Percentiles rank a stretch among this genome's conserved stretches.
Conservation (phyloP, 2,329 filamentous ascomycete species). For the Drechmeria coniospora region DNA sequence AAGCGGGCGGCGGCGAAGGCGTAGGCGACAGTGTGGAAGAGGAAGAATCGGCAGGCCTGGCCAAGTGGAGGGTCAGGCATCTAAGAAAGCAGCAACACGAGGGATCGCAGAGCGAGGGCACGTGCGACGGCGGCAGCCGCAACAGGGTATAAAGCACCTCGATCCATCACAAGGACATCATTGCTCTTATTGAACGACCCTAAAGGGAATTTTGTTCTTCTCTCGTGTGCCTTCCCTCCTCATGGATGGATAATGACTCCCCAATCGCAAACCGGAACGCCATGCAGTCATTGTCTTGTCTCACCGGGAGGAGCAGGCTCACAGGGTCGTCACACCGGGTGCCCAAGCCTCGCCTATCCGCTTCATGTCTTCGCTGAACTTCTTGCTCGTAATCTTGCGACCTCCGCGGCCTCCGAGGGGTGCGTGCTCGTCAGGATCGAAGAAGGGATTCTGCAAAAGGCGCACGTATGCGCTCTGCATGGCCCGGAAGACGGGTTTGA, state of each 20-base stretch:
- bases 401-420: conserved; percentile 39
- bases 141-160: too few relatives aligned
- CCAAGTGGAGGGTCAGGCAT: conserved; percentile 20
- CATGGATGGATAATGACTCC: too few relatives aligned
- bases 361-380: conserved; percentile 69
- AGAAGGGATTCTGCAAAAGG: conserved; percentile 88
- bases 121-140: too few relatives aligned
- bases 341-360: conserved; percentile 76
- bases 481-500: conserved; percentile 80
- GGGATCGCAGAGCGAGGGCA: conserved; percentile 2
- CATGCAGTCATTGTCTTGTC: conserved; percentile 8
- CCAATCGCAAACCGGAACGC: conserved; percentile 9
- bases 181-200: too few relatives aligned
- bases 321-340: conserved; percentile 52
- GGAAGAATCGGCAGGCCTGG: conserved; percentile 23
- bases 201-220: too few relatives aligned
- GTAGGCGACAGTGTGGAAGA: conserved; percentile 19
- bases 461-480: conserved; percentile 86
- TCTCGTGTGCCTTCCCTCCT: too few relatives aligned
- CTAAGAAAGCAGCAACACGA: conserved; percentile 12
- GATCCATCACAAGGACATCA: too few relatives aligned
- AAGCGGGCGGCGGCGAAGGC: conserved; percentile 10
- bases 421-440: conserved; percentile 70
- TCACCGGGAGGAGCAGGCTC: conserved; percentile 9
- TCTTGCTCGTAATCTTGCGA: conserved; percentile 64